These are phyloP conservation scores for Hyphopichia buzzinii DNA, from an alignment of 1,139 yeast species.

Conservation along the genomic window DNA sequence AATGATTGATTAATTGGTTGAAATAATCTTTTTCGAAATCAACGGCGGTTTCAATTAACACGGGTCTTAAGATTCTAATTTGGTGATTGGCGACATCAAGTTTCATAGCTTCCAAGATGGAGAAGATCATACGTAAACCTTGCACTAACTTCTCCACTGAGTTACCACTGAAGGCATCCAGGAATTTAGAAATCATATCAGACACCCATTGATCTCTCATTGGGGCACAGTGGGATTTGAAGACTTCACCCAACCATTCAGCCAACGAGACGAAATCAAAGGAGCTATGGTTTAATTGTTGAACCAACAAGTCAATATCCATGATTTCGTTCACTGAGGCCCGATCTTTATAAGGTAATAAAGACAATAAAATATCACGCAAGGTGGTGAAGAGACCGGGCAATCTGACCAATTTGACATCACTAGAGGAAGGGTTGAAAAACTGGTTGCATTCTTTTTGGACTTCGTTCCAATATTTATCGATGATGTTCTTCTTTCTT, in stretches of 20 bases:
- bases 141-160: slow-evolving; percentile 62
- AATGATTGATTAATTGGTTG: slow-evolving; percentile 62
- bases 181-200: slow-evolving; percentile 72
- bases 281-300: slow-evolving; percentile 67
- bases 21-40: slow-evolving; percentile 90
- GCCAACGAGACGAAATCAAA: slow-evolving; percentile 69
- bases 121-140: slow-evolving; percentile 76
- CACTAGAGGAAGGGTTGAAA: slow-evolving; percentile 18
- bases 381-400: slow-evolving; percentile 74
- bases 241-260: slow-evolving; percentile 67
- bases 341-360: slow-evolving; percentile 79
- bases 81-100: slow-evolving; percentile 95
- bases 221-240: slow-evolving; percentile 89
- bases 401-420: slow-evolving; percentile 45
- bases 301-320: slow-evolving; percentile 74
- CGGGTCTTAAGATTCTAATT: slow-evolving; percentile 80
- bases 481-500: slow-evolving; percentile 71
- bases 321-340: slow-evolving; percentile 67
- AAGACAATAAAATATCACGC: slow-evolving; percentile 69
- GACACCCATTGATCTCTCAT: slow-evolving; percentile 92
- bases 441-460: slow-evolving; percentile 56
- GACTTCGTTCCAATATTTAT: slow-evolving; percentile 80
- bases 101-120: slow-evolving; percentile 93
- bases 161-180: slow-evolving; percentile 54
- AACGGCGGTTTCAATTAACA: slow-evolving; percentile 83